phyloP scores from a whole-genome alignment of 2,329 filamentous ascomycete species.

The Graphilbum fragrans region DNA sequence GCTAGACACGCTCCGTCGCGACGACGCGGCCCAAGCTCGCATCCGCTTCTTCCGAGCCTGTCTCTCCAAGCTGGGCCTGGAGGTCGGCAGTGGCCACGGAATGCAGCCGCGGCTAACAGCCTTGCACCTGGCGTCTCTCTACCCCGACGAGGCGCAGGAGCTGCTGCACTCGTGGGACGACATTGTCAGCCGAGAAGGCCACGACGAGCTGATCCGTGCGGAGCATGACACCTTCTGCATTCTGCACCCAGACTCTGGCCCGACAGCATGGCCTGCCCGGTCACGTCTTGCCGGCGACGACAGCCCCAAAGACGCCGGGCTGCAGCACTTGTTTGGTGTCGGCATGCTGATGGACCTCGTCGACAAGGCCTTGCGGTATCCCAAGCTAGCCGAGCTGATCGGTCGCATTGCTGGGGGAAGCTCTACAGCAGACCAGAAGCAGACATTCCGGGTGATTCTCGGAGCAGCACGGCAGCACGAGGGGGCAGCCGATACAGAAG shows the following conservation, averaged over 20 bases:
- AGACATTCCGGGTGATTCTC: slow-evolving; percentile 8
- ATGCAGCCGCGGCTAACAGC: slow-evolving; percentile 66
- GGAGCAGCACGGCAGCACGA: slow-evolving; percentile 6
- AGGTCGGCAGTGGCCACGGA: slow-evolving; percentile 58
- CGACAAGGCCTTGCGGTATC: slow-evolving; percentile 9
- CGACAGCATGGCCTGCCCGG: slow-evolving; percentile 3
- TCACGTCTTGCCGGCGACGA: slow-evolving; percentile 23
- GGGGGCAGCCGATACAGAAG: not conserved
- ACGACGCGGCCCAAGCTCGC: slow-evolving; percentile 42
- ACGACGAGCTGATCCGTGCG: slow-evolving; percentile 61
- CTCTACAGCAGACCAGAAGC: slow-evolving; percentile 12
- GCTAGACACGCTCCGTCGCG: slow-evolving; percentile 46
- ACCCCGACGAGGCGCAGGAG: slow-evolving; percentile 41
- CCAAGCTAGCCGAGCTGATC: slow-evolving; percentile 23
- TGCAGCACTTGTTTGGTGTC: slow-evolving; percentile 1
- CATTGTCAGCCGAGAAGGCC: slow-evolving; percentile 52
- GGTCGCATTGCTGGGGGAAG: slow-evolving; percentile 32
- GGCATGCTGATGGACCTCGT: slow-evolving; percentile 8
- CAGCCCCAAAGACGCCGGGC: not conserved
- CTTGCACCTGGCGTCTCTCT: slow-evolving; percentile 65
- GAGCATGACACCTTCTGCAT: slow-evolving; percentile 77
- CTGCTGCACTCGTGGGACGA: slow-evolving; percentile 56
- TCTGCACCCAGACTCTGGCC: slow-evolving; percentile 46
- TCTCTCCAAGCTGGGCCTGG: slow-evolving; percentile 68
- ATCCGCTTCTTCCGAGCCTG: slow-evolving; percentile 68